phyloP scores from a whole-genome alignment of 2,329 filamentous ascomycete species.

The Nannizziopsis barbatae region DNA sequence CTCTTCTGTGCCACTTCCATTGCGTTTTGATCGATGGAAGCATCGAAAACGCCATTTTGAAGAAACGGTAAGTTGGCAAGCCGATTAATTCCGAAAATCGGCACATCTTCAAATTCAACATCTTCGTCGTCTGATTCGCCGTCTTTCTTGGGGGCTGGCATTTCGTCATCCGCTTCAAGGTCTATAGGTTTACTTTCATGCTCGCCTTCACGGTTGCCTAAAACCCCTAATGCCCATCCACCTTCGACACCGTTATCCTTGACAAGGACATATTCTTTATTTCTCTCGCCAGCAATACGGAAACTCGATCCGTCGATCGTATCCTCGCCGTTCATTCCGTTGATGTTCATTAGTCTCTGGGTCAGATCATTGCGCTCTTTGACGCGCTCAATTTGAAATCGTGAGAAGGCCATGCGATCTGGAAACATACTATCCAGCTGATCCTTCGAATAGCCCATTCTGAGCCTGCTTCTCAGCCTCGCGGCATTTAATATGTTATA shows the following conservation, averaged over 20 bases:
- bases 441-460: slow-evolving; percentile 95
- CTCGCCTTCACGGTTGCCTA: slow-evolving; percentile 70
- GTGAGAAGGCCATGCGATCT: slow-evolving; percentile 91
- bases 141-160: slow-evolving; percentile 44
- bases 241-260: slow-evolving; percentile 93
- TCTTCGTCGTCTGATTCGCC: slow-evolving; percentile 59
- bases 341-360: slow-evolving; percentile 85
- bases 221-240: slow-evolving; percentile 90
- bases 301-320: slow-evolving; percentile 50
- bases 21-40: slow-evolving; percentile 25
- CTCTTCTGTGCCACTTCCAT: slow-evolving; percentile 35
- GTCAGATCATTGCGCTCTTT: slow-evolving; percentile 88
- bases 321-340: slow-evolving; percentile 73
- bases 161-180: slow-evolving; percentile 55
- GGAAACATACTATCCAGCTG: slow-evolving; percentile 96
- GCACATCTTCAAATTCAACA: slow-evolving; percentile 82
- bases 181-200: slow-evolving; percentile 82
- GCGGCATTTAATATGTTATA: slow-evolving; percentile 98
- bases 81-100: slow-evolving; percentile 78
- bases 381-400: slow-evolving; percentile 91
- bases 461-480: slow-evolving; percentile 69
- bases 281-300: slow-evolving; percentile 57
- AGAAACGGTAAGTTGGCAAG: slow-evolving; percentile 52
- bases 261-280: slow-evolving; percentile 88
- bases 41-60: slow-evolving; percentile 28